Conservation (phyloP, 768 basidiomycete species). For the Melanogaster broomeanus region DNA sequence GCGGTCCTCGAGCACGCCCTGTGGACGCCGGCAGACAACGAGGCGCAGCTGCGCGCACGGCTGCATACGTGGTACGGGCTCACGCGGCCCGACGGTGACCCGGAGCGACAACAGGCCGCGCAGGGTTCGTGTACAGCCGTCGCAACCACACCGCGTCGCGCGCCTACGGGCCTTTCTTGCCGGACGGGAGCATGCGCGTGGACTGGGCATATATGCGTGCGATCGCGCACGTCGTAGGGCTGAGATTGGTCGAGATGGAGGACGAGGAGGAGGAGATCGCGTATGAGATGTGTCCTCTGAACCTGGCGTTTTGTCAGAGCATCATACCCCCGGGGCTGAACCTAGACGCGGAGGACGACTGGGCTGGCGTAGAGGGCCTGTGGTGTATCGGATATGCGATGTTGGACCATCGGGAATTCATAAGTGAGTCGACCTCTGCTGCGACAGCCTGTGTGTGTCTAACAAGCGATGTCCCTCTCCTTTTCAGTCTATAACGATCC, state of each 20-base stretch:
- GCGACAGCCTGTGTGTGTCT: not conserved
- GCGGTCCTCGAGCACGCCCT: constrained; percentile 44
- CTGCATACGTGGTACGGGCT: constrained; percentile 62
- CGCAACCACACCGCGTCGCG: constrained; percentile 53
- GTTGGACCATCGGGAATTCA: constrained; percentile 64
- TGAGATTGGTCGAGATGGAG: constrained; percentile 48
- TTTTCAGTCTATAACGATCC: constrained; percentile 52
- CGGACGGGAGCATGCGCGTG: constrained; percentile 43
- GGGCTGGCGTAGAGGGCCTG: constrained; percentile 48
- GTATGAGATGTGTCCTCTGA: constrained; percentile 42
- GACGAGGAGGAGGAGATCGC: constrained; percentile 31
- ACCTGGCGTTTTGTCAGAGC: constrained; percentile 55
- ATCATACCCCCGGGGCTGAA: constrained; percentile 41
- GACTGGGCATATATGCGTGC: constrained; percentile 63
- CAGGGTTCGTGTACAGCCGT: constrained; percentile 63
- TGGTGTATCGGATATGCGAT: constrained; percentile 72
- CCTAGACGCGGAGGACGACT: constrained; percentile 31
- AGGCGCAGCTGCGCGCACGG: constrained; percentile 47
- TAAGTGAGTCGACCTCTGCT: constrained; percentile 45
- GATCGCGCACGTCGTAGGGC: constrained; percentile 56
- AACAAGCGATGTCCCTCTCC: constrained; percentile 1
- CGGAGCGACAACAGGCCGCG: constrained; percentile 37
- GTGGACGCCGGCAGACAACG: constrained; percentile 32
- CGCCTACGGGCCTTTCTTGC: constrained; percentile 57
- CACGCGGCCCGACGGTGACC: constrained; percentile 44